These are phyloP conservation scores for Rhizopogon vesiculosus DNA, from an alignment of 768 basidiomycete species.

Conservation along the genomic window DNA sequence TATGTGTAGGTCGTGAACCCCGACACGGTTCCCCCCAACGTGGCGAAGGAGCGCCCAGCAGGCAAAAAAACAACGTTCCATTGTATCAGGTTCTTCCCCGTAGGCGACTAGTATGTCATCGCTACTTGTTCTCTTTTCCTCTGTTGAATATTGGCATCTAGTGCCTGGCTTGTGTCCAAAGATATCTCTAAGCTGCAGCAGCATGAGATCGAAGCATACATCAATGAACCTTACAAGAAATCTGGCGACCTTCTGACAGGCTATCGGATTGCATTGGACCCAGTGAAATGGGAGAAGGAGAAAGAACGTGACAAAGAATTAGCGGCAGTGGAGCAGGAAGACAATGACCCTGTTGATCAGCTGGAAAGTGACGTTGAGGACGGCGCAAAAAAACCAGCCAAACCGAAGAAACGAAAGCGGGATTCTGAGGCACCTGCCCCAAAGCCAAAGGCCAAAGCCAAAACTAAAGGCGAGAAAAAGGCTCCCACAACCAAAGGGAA, in stretches of 20 bases:
- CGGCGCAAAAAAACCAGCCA: conserved; percentile 44
- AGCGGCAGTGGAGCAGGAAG: conserved; percentile 42
- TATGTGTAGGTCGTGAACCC: conserved; percentile 73
- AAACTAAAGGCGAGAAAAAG: conserved; percentile 41
- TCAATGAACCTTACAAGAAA: conserved; percentile 73
- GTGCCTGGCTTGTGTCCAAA: conserved; percentile 79
- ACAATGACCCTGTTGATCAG: conserved; percentile 63
- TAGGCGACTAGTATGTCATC: conserved; percentile 82
- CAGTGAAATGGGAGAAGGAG: conserved; percentile 61
- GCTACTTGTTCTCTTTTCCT: conserved; percentile 7
- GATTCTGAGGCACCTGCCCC: conserved; percentile 43
- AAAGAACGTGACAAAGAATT: conserved; percentile 18
- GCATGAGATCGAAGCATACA: conserved; percentile 81
- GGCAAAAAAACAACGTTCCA: conserved; percentile 70
- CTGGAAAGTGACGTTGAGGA: conserved; percentile 50
- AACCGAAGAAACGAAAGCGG: conserved; percentile 58
- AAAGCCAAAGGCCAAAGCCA: conserved; percentile 38
- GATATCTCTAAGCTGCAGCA: conserved; percentile 77
- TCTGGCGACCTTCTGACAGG: conserved; percentile 71
- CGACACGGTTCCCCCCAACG: conserved; percentile 51
- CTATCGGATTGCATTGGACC: conserved; percentile 73
- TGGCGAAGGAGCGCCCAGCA: conserved; percentile 66
- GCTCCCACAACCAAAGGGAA: conserved; percentile 28
- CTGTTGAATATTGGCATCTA: conserved; percentile 26
- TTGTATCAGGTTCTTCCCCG: conserved; percentile 86